phyloP scores from a whole-genome alignment of 495 filamentous ascomycete genomes.

The Aspergillus leporis region DNA sequence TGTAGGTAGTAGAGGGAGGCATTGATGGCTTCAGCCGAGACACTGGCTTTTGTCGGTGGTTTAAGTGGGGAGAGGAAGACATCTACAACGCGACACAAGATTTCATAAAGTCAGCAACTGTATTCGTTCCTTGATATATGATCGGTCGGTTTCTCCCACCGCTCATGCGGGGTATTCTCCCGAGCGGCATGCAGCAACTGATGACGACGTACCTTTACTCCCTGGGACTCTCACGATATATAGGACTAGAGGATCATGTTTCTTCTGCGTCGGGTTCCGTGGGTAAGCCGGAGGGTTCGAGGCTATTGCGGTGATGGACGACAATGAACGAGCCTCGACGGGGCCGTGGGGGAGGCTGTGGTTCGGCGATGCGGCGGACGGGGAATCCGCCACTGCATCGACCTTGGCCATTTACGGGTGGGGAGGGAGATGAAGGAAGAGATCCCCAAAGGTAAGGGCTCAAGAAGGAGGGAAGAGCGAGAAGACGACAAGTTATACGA shows the following conservation, averaged over 20 bases:
- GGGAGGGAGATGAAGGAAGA: not conserved
- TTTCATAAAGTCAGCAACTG: not conserved
- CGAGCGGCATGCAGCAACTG: not conserved
- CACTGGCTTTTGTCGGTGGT: conserved; percentile 75
- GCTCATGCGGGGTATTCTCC: conserved; percentile 10
- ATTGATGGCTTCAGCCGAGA: conserved; percentile 83
- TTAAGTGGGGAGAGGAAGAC: conserved; percentile 91
- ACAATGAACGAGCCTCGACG: conserved; percentile 80
- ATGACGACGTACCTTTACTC: conserved; percentile 65
- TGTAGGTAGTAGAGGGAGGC: conserved; percentile 91
- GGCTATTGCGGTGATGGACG: conserved; percentile 75
- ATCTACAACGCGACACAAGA: conserved; percentile 52
- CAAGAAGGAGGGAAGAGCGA: not conserved
- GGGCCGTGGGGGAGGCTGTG: conserved; percentile 40
- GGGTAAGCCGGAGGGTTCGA: conserved; percentile 85
- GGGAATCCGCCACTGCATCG: conserved; percentile 23
- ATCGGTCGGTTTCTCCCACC: not conserved
- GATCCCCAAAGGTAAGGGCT: not conserved
- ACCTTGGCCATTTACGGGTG: conserved; percentile 27
- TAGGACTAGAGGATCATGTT: conserved; percentile 67
- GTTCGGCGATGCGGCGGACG: conserved; percentile 29
- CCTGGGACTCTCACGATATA: conserved; percentile 94
- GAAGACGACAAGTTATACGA: conserved; percentile 3
- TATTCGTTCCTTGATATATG: not conserved
- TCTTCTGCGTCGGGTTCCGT: conserved; percentile 64